Evolutionary conservation across 2,329 filamentous ascomycete genomes (phyloP).

Genomic region (Lojkania enalia): DNA sequence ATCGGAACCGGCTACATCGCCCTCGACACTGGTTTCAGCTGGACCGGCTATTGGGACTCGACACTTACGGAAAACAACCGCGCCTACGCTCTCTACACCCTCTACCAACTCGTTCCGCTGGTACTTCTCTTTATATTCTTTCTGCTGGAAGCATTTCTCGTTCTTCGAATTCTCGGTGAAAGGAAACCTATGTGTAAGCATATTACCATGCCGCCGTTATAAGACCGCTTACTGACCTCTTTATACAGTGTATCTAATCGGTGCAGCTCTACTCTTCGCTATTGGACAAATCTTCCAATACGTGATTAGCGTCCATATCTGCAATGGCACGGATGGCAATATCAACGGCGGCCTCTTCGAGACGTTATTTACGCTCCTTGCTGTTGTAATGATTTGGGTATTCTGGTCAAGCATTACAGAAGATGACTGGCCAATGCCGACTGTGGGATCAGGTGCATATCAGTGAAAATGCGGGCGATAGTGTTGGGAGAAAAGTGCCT

Average conservation of each 20-base stretch:
- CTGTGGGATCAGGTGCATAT: constrained; percentile 46
- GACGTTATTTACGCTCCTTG: constrained; percentile 84
- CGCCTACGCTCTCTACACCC: constrained; percentile 85
- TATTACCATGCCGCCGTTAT: background rate
- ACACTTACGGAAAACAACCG: constrained; percentile 57
- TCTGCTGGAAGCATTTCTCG: constrained; percentile 78
- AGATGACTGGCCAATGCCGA: constrained; percentile 84
- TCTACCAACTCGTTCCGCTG: constrained; percentile 88
- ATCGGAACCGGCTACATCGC: constrained; percentile 94
- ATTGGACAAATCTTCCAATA: constrained; percentile 97
- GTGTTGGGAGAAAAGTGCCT: constrained; percentile 24
- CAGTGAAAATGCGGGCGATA: constrained; percentile 26
- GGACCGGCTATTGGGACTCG: constrained; percentile 75
- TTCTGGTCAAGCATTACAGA: constrained; percentile 99
- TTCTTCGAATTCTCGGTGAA: constrained; percentile 85
- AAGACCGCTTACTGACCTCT: background rate
- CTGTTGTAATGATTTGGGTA: constrained; percentile 82
- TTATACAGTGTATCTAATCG: constrained; percentile 68
- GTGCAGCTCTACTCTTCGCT: constrained; percentile 79
- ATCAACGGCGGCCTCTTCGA: constrained; percentile 94
- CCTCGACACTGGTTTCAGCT: constrained; percentile 86
- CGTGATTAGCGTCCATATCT: constrained; percentile 87
- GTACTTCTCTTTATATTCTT: constrained; percentile 89
- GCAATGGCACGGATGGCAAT: constrained; percentile 76
- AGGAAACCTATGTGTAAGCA: constrained; percentile 81